These are phyloP conservation scores for Verticillium nubilum DNA, from an alignment of 2,329 filamentous ascomycete genomes.

Conservation along the genomic window DNA sequence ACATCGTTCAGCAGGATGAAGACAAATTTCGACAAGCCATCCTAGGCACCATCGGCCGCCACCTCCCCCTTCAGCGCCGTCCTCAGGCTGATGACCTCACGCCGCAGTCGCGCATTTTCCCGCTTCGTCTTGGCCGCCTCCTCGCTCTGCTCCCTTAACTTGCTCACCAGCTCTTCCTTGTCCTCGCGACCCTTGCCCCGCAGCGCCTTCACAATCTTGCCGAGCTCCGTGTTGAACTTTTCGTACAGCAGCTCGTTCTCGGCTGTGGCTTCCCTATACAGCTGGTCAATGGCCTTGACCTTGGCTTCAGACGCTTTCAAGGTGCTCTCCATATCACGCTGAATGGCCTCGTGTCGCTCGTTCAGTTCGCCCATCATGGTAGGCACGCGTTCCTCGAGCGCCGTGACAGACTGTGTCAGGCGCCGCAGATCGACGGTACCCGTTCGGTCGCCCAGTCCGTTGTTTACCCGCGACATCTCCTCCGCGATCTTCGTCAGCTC, in stretches of 20 bases:
- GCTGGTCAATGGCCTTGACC: slow-evolving; percentile 75
- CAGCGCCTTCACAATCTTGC: slow-evolving; percentile 72
- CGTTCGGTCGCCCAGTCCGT: slow-evolving; percentile 26
- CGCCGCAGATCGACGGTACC: slow-evolving; percentile 38
- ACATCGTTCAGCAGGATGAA: not conserved
- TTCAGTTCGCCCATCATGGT: slow-evolving; percentile 52
- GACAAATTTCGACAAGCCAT: not conserved
- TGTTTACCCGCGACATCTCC: slow-evolving; percentile 62
- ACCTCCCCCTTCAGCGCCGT: slow-evolving; percentile 50
- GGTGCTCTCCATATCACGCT: slow-evolving; percentile 65
- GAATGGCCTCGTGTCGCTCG: slow-evolving; percentile 56
- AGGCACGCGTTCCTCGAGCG: slow-evolving; percentile 64
- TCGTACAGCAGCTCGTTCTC: slow-evolving; percentile 94
- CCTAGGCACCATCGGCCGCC: slow-evolving; percentile 27
- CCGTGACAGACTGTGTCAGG: slow-evolving; percentile 52
- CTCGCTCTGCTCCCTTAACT: slow-evolving; percentile 68
- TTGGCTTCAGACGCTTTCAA: slow-evolving; percentile 72
- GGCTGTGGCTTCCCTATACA: slow-evolving; percentile 80
- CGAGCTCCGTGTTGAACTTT: slow-evolving; percentile 85
- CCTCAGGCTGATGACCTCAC: slow-evolving; percentile 71
- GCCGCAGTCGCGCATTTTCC: slow-evolving; percentile 77
- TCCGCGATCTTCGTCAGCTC: slow-evolving; percentile 77
- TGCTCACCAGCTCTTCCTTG: slow-evolving; percentile 68
- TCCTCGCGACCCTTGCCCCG: slow-evolving; percentile 69
- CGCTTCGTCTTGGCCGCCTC: slow-evolving; percentile 74